Evolutionary conservation across 2,329 filamentous ascomycete genomes (phyloP), one percentile per base, ranked within the genome.

Genomic region (Ceratocystis eucalypticola): DNA sequence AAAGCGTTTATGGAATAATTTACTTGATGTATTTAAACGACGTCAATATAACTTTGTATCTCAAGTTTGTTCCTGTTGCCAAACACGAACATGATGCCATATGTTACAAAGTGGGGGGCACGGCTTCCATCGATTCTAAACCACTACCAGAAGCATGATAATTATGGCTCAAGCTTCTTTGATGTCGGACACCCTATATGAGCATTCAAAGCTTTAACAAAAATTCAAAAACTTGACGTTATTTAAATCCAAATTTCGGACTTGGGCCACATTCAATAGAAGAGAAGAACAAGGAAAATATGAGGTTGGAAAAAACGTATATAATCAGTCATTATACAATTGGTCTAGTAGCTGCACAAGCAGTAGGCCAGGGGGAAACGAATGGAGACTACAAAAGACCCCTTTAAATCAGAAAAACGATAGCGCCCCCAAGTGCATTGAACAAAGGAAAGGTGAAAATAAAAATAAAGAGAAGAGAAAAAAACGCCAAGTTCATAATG

Each of bases 1-100:
- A 76, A 71, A 76, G 77, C 76, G 77, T 76, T 72, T 70, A 74
- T 75, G 71, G 72, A 73, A 70, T 70, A 72, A 73, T 65, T 63
- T 63, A 48, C 61, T 67, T 41, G 37, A 10, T 41, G 69, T 74
- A 74, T 70, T 45, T 65, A 67, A 48, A 61, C 55, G n/a, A 28
- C 48, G 62, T 28, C 48, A 53, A 53, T 53, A 53, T 53, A 28
- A 10, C 12, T 28, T 53, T 28, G 22, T 28, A 53, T 25, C 48
- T 25, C 41, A 44, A 55, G 22, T 25, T 10, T 46, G 20, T 46
- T 46, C n/a, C 45, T 44, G 22, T 30, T 63, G 53, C 8, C 12
- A 53, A n/a, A 25, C n/a, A n/a, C 10, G 15, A 25, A 20, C 48
- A 53, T 53, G n/a, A 53, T 53, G 48, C 10, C n/a, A 25, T n/a